phyloP scores from a whole-genome alignment of 805 yeast genomes.

The Saturnispora galanensis region DNA sequence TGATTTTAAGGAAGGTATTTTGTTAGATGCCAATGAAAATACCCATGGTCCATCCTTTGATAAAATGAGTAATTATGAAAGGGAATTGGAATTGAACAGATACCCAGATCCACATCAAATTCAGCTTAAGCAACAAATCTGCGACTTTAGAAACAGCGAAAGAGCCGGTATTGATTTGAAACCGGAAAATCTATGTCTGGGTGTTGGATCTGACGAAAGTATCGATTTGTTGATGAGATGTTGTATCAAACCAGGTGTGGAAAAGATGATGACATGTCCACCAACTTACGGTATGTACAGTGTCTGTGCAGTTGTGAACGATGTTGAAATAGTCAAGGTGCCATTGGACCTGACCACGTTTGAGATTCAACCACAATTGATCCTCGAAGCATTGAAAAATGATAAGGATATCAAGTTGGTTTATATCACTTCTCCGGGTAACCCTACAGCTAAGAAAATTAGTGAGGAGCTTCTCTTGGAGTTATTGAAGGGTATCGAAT shows the following conservation, averaged over 20 bases:
- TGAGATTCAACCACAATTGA: slow-evolving; percentile 48
- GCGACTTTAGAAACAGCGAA: slow-evolving; percentile 57
- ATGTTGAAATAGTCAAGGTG: slow-evolving; percentile 65
- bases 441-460: slow-evolving; percentile 76
- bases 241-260: slow-evolving; percentile 71
- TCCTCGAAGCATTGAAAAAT: slow-evolving; percentile 38
- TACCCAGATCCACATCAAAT: slow-evolving; percentile 96
- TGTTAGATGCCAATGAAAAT: slow-evolving; percentile 93
- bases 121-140: slow-evolving; percentile 60
- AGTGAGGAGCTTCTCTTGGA: slow-evolving; percentile 38
- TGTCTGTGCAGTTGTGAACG: slow-evolving; percentile 85
- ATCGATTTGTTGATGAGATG: slow-evolving; percentile 84
- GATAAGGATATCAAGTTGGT: slow-evolving; percentile 65
- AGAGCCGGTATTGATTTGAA: slow-evolving; percentile 13
- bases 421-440: slow-evolving; percentile 92
- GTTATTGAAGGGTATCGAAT: slow-evolving; percentile 31
- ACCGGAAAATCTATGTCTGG: slow-evolving; percentile 72
- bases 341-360: slow-evolving; percentile 63
- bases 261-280: slow-evolving; percentile 77
- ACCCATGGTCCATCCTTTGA: slow-evolving; percentile 78
- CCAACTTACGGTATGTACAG: slow-evolving; percentile 98
- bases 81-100: slow-evolving; percentile 57
- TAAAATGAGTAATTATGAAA: slow-evolving; percentile 35
- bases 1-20: slow-evolving; percentile 79
- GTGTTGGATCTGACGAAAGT: slow-evolving; percentile 96